A percentile compares a stretch with the other conserved stretches of the same genome.
phyloP scores from a whole-genome alignment of 331 rosid genomes.

The Erythrophleum ivorense region DNA sequence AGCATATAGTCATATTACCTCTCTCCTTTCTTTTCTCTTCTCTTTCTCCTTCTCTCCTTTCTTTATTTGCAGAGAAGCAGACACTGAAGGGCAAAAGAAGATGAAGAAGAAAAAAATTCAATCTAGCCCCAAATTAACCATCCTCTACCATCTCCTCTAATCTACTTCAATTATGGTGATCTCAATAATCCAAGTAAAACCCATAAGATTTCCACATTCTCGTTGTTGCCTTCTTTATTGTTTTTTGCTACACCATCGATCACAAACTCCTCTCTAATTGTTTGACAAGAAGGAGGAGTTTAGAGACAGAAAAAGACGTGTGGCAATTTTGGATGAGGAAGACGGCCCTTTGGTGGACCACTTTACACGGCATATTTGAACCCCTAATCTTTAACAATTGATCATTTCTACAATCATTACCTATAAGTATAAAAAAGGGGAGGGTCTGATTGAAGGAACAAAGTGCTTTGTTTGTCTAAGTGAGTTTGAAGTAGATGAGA shows the following conservation, averaged over 20 bases:
- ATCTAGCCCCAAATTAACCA: too few species aligned
- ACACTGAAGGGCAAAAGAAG: too few species aligned
- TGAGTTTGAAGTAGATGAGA: conserved; percentile 52
- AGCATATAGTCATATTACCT: too few species aligned
- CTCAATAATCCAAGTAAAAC: neutral
- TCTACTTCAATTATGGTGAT: neutral
- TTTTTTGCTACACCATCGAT: conserved; percentile 55
- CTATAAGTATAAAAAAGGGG: conserved; percentile 45
- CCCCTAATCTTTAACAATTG: conserved; percentile 48
- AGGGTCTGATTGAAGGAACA: conserved; percentile 53
- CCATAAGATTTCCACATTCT: conserved; percentile 20
- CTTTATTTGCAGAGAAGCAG: too few species aligned
- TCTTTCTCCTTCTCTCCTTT: too few species aligned
- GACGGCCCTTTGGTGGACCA: conserved; percentile 47
- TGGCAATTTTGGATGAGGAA: conserved; percentile 32
- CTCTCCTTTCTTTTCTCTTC: too few species aligned
- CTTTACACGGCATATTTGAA: conserved; percentile 54
- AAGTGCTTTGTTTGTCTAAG: conserved; percentile 55
- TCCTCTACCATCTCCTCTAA: neutral
- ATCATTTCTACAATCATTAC: conserved; percentile 47
- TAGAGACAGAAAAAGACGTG: neutral
- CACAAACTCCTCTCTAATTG: conserved; percentile 35
- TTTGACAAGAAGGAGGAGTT: conserved; percentile 8
- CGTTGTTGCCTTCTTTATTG: conserved; percentile 42
- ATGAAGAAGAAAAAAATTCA: too few species aligned